Percentiles rank a stretch among this genome's conserved stretches.
These are phyloP conservation scores for Xylaria longipes DNA, from an alignment of 495 filamentous ascomycete genomes.

Conservation along the genomic window DNA sequence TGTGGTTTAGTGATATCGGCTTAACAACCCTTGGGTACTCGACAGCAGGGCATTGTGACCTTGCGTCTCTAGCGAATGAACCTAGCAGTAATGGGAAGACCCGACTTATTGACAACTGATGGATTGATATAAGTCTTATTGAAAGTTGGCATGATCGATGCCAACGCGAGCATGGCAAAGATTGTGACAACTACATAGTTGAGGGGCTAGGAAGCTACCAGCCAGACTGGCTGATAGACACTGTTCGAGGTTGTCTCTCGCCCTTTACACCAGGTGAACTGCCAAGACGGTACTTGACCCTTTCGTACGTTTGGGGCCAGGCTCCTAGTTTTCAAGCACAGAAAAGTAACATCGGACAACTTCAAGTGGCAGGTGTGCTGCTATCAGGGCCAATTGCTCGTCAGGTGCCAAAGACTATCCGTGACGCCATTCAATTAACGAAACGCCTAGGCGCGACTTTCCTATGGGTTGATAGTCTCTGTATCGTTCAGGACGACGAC, in stretches of 20 bases:
- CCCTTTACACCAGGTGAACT: neutral
- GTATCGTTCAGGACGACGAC: conserved; percentile 2
- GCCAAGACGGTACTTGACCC: neutral
- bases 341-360: neutral
- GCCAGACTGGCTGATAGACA: conserved; percentile 8
- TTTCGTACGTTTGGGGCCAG: conserved; percentile 10
- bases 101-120: conserved; percentile 1
- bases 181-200: neutral
- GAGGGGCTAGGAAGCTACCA: neutral
- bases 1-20: neutral
- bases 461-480: conserved; percentile 7
- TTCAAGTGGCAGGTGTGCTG: neutral
- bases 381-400: neutral
- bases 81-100: neutral
- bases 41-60: neutral
- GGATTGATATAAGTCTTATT: conserved; percentile 3
- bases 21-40: neutral
- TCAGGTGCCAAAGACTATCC: conserved; percentile 9
- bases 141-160: neutral
- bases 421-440: neutral
- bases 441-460: neutral
- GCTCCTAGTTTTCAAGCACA: neutral
- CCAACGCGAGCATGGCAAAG: neutral
- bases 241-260: neutral
- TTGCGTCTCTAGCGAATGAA: neutral